Evolutionary conservation across 75 land plant species (phyloP).

Genomic region (Picea sitchensis): DNA sequence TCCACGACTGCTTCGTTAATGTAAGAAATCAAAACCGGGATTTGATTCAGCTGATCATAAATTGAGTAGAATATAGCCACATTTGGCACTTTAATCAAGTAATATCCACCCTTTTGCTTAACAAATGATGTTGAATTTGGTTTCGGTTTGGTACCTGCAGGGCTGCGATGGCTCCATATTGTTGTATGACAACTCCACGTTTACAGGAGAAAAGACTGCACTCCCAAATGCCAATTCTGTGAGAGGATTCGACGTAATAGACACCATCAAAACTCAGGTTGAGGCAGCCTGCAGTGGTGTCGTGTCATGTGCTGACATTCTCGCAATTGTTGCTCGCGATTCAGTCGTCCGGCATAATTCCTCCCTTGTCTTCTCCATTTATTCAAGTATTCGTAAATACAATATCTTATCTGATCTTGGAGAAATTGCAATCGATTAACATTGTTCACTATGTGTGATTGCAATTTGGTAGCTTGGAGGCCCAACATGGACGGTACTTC

Average conservation of each 20-base stretch:
- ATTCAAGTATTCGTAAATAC: background rate
- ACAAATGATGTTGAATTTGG: no score
- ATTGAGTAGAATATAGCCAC: no score
- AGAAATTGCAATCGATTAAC: no score
- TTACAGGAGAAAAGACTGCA: conserved; percentile 9
- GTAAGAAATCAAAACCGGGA: no score
- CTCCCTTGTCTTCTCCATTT: background rate
- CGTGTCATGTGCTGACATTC: conserved; percentile 18
- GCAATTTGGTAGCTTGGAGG: conserved; percentile 7
- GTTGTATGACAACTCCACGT: background rate
- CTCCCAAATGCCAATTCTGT: conserved; percentile 5
- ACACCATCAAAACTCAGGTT: conserved; percentile 11
- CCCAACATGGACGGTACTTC: conserved; percentile 15
- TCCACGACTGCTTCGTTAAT: conserved; percentile 29
- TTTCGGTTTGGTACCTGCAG: background rate
- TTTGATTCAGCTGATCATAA: no score
- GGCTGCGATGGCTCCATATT: conserved; percentile 22
- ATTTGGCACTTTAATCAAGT: no score
- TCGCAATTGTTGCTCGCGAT: conserved; percentile 14
- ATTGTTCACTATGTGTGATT: no score
- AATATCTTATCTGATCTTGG: no score
- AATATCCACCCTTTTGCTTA: no score
- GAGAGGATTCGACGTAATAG: conserved; percentile 19
- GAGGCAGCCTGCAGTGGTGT: conserved; percentile 13
- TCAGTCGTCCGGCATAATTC: background rate